Evolutionary conservation across 108 stramenopile genomes (phyloP), one percentile per base, ranked within the genome.

Genomic region (Schizochytrium sp.): DNA sequence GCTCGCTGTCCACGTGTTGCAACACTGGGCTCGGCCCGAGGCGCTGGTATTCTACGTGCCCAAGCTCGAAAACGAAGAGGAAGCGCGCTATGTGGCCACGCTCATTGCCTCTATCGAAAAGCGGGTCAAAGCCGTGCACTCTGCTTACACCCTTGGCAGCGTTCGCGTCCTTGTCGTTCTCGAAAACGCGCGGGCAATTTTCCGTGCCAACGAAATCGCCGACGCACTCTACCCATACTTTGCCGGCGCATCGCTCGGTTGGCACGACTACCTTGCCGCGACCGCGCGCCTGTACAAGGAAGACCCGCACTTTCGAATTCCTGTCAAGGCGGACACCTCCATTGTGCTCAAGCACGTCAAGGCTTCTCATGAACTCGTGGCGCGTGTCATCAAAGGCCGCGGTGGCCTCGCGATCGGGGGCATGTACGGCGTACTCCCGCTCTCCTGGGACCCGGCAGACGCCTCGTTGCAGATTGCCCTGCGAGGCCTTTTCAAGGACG

Each of bases 11-110:
- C 76, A 83, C 28, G 25, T 83, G 14, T 23, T 83, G n/a, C n/a
- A 83, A 23, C 76, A 83, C 76, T 83, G 76, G 76, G 51, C 19
- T 12, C 44, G 28, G 25, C 76, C 76, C n/a, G 48, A 53, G 25
- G 76, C 76, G 10, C 51, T 83, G 0, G 76, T 83, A 3, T 83
- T 83, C 51, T 83, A 83, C 23, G 51, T 83, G 10, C 76, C 76
- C 14, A 83, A 83, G 23, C 76, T 83, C 25, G 76, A 83, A 83
- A 83, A 83, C 51, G 76, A 83, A 53, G 76, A 83, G 28, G 76
- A 83, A 23, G 76, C 76, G 16, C 43, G 43, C 76, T 83, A 83
- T 4, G 18, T 83, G 45, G 48, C 45, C 12, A 12, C 45, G 45
- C 76, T 83, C 25, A 83, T 83, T 34, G 23, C n/a, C n/a, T 6